phyloP scores from a whole-genome alignment of 2,329 filamentous ascomycete genomes.

The Phoma sp. region DNA sequence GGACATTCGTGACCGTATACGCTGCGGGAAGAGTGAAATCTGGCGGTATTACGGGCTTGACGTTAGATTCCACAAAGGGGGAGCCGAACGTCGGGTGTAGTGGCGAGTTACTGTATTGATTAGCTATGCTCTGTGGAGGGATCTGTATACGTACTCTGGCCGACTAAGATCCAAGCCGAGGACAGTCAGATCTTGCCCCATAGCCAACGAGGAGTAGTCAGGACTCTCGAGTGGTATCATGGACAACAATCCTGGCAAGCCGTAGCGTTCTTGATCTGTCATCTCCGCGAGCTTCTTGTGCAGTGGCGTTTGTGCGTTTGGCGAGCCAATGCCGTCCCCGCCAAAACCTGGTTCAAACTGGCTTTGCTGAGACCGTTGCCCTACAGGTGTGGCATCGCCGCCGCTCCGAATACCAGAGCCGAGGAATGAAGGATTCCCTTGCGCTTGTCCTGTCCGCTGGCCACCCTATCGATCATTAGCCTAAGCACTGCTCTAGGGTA shows the following conservation, averaged over 20 bases:
- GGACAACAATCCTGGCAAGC: constrained; percentile 64
- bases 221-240: constrained; percentile 63
- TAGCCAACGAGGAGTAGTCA: constrained; percentile 59
- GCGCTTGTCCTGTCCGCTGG: constrained; percentile 33
- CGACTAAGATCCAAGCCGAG: constrained; percentile 69
- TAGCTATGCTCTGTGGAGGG: constrained; percentile 16
- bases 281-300: constrained; percentile 61
- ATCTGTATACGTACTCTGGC: constrained; percentile 58
- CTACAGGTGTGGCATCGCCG: constrained; percentile 30
- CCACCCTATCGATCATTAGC: constrained; percentile 29
- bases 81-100: constrained; percentile 69
- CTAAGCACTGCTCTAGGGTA: neutral
- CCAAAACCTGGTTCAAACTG: constrained; percentile 44
- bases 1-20: constrained; percentile 71
- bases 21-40: constrained; percentile 68
- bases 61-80: constrained; percentile 65
- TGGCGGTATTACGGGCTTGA: constrained; percentile 63
- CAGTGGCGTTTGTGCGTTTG: constrained; percentile 44
- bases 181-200: constrained; percentile 69
- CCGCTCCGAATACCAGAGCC: constrained; percentile 33
- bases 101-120: constrained; percentile 54
- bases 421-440: constrained; percentile 40
- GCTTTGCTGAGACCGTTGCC: constrained; percentile 37
- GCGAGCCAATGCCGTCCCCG: constrained; percentile 37
- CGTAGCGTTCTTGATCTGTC: constrained; percentile 66